Conservation (phyloP, 495 filamentous ascomycete species). For the Trichoderma erinaceum region DNA sequence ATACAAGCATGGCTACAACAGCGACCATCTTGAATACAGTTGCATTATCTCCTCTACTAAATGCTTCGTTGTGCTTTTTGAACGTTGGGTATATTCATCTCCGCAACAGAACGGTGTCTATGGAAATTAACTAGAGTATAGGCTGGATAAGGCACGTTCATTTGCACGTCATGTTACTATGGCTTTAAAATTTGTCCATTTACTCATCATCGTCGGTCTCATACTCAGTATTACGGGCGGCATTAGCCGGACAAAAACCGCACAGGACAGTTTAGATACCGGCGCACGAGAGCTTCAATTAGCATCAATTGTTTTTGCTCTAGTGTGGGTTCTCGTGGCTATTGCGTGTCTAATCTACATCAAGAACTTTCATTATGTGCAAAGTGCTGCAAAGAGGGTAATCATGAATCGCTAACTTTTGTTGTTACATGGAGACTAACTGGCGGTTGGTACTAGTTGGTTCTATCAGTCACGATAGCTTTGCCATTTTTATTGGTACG, state of each 20-base stretch:
- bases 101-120: too few species aligned
- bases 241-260: neutral
- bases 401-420: neutral
- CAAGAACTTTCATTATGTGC: neutral
- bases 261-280: neutral
- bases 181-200: neutral
- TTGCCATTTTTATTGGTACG: neutral
- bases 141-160: neutral
- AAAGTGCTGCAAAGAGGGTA: conserved; percentile 1
- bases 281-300: conserved; percentile 2
- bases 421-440: neutral
- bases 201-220: conserved; percentile 1
- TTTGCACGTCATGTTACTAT: neutral
- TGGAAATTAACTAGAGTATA: neutral
- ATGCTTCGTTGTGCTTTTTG: neutral
- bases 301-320: neutral
- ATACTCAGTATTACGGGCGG: neutral
- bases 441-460: neutral
- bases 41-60: neutral
- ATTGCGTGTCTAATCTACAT: conserved; percentile 1
- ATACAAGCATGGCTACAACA: neutral
- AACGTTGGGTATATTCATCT: neutral
- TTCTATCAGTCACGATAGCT: neutral
- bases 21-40: neutral
- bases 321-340: neutral